Conservation (phyloP, 495 filamentous ascomycete species). For the Chaetomidium leptoderma region DNA sequence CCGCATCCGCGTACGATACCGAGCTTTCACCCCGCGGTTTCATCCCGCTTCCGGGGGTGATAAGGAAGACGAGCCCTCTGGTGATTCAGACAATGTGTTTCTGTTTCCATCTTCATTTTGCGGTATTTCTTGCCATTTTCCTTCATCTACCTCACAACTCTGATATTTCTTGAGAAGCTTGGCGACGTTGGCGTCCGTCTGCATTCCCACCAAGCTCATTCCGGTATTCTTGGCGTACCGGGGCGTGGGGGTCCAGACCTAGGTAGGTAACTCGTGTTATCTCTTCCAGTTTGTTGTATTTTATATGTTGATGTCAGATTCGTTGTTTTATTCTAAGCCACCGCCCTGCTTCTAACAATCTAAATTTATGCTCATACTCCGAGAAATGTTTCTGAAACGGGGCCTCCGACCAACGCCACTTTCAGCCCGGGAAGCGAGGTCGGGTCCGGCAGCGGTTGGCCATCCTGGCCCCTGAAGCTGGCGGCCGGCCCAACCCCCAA, state of each 20-base stretch:
- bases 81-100: neutral
- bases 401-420: neutral
- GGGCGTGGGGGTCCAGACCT: neutral
- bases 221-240: neutral
- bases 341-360: neutral
- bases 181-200: neutral
- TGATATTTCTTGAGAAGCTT: neutral
- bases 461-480: neutral
- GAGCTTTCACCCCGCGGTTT: slow-evolving; percentile 6
- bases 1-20: slow-evolving; percentile 4
- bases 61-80: neutral
- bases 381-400: neutral
- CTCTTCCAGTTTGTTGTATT: neutral
- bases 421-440: neutral
- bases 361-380: neutral
- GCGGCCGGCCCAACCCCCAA: neutral
- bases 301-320: too few species aligned
- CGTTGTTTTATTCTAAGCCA: neutral
- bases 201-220: neutral
- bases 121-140: neutral
- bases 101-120: neutral
- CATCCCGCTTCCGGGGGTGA: slow-evolving; percentile 3
- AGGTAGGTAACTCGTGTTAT: too few species aligned
- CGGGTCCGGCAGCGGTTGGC: neutral
- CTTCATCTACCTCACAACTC: neutral